These are phyloP conservation scores for Fusarium sp. DNA, from an alignment of 2,329 filamentous ascomycete genomes.

Conservation along the genomic window DNA sequence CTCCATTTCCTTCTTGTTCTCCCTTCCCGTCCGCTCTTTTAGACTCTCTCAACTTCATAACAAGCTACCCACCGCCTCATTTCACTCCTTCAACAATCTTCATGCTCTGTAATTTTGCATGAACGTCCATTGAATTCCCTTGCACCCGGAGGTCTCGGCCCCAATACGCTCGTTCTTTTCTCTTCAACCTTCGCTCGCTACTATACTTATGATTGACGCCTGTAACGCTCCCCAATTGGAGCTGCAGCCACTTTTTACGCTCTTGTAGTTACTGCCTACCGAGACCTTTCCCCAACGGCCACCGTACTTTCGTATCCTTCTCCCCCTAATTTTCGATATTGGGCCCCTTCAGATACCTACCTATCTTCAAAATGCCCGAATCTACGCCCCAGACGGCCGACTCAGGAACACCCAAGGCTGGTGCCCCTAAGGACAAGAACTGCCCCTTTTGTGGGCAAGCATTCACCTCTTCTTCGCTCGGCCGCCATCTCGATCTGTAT, in stretches of 20 bases:
- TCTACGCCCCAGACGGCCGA: slow-evolving; percentile 50
- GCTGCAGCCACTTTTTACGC: slow-evolving; percentile 36
- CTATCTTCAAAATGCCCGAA: slow-evolving; percentile 48
- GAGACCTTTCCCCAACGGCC: slow-evolving; percentile 16
- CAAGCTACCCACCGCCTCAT: neutral
- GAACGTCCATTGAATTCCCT: slow-evolving; percentile 10
- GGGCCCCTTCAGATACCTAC: neutral
- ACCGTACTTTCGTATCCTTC: slow-evolving; percentile 20
- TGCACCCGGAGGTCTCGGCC: slow-evolving; percentile 40
- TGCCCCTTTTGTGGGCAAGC: slow-evolving; percentile 90
- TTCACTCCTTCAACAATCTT: slow-evolving; percentile 4
- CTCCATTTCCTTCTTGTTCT: slow-evolving; percentile 4
- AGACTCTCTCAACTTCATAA: slow-evolving; percentile 6
- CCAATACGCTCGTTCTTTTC: slow-evolving; percentile 45
- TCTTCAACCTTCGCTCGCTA: slow-evolving; percentile 39
- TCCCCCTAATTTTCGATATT: slow-evolving; percentile 16
- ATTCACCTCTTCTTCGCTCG: slow-evolving; percentile 93
- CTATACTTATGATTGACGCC: slow-evolving; percentile 47
- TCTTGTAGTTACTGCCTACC: slow-evolving; percentile 26
- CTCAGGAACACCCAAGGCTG: slow-evolving; percentile 50
- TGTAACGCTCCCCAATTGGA: slow-evolving; percentile 44
- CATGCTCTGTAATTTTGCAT: slow-evolving; percentile 8
- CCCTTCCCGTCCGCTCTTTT: slow-evolving; percentile 25
- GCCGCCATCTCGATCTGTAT: slow-evolving; percentile 92
- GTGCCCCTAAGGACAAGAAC: slow-evolving; percentile 81